Conservation (phyloP, 495 filamentous ascomycete genomes). For the Neurospora sublineolata region DNA sequence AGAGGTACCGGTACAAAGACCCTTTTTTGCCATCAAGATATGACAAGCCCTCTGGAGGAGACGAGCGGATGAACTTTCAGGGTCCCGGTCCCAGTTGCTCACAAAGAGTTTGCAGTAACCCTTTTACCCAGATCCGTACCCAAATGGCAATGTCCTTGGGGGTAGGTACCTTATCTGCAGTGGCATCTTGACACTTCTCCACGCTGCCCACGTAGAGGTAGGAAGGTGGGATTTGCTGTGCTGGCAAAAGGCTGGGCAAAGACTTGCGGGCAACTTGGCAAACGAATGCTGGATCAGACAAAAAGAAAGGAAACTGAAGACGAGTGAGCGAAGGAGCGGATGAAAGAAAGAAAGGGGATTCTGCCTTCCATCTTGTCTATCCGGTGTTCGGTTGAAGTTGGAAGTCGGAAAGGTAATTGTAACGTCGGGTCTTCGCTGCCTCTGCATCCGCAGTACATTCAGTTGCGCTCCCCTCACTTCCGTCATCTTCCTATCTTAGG, state of each 20-base stretch:
- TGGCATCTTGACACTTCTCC: neutral
- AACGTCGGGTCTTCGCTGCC: neutral
- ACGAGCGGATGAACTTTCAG: neutral
- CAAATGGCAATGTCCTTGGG: neutral
- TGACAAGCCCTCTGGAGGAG: neutral
- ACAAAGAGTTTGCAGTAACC: neutral
- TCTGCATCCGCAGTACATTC: neutral
- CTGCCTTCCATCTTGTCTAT: neutral
- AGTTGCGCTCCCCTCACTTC: neutral
- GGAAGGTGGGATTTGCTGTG: neutral
- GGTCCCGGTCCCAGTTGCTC: neutral
- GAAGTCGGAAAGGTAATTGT: neutral
- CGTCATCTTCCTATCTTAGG: neutral
- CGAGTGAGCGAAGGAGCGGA: neutral
- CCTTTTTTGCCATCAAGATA: neutral
- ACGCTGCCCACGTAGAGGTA: neutral
- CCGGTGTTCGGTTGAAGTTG: neutral
- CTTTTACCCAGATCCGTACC: neutral
- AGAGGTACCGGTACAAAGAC: neutral
- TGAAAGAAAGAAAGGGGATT: neutral
- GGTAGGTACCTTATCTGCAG: neutral
- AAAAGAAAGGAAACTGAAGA: neutral
- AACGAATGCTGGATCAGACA: neutral
- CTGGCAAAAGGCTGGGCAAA: neutral
- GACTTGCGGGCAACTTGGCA: neutral